Base-by-base conservation (phyloP, 2,329 filamentous ascomycete species). In the Pezicula carpinea region DNA sequence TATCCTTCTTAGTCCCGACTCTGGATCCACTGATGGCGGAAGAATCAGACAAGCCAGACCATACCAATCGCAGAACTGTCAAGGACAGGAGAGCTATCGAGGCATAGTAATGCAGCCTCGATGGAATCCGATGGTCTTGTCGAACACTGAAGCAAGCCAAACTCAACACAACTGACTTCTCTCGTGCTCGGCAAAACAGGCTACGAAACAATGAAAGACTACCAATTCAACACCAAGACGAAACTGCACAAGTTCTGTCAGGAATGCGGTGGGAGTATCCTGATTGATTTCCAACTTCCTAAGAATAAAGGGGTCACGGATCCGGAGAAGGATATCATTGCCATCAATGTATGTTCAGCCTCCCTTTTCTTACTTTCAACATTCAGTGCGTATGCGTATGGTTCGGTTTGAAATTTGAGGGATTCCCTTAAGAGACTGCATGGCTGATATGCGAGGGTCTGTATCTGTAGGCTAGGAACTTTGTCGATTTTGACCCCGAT, bases 221-320 rank as follows among this genome's bases (percentile, higher is more conserved):
- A 56, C 22, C 34, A 13, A 11, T 58, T 54, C 38, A 47, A 50
- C 19, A 46, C 45, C 10, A 49, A 54, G 19, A 41, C 36, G 15
- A 48, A 46, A 14, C 23, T 34, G 5, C 54, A 58, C 21, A 51
- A 50, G 21, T 59, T 60, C 44, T 60, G 55, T 26, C 56, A 50
- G 36, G 47, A 17, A 10, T 59, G 57, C 21, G 57, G 55, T 5
- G 53, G 50, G 17, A 55, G 48, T 22, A 29, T 59, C 2, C 22
- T 57, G 29, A 52, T 59, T 44, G 57, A 58, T 41, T 32, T 46
- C n/a, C 23, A 22, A 10, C 14, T 32, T 7, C 33, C 35, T 5
- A 40, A 34, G 7, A 8, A 39, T 31, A 39, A 41, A 15, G 51
- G 40, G 11, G 44, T 44, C 21, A 47, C 31, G 3, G 56, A 54